These are phyloP conservation scores for Chlamydomonas schloesseri DNA, from an alignment of 139 green algal species.

Conservation along the genomic window DNA sequence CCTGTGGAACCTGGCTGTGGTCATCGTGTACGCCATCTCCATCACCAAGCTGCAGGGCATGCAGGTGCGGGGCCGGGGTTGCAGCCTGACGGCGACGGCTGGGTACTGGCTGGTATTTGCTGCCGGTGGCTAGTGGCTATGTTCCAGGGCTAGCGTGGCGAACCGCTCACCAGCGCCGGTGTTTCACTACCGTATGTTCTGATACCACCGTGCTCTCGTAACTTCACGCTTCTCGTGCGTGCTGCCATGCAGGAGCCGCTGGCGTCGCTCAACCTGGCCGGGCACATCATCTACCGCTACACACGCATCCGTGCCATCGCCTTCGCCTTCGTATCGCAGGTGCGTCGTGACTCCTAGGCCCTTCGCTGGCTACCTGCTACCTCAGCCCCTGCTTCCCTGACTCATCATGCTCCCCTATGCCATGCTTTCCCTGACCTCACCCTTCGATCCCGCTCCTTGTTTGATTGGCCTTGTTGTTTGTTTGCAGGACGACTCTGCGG, in stretches of 20 bases:
- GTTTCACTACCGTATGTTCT: no score
- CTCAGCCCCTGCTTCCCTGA: background rate
- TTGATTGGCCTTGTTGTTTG: no score
- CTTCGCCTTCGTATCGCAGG: slow-evolving; percentile 5
- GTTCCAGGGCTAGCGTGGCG: no score
- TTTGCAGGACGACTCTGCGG: background rate
- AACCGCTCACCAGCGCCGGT: no score
- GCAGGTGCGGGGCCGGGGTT: background rate
- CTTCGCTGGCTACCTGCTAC: background rate
- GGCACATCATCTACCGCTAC: slow-evolving; percentile 47
- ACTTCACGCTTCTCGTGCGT: background rate
- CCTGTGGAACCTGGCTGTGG: slow-evolving; percentile 3
- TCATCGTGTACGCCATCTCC: slow-evolving; percentile 17
- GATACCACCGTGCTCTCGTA: no score
- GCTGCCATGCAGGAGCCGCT: slow-evolving; percentile 2
- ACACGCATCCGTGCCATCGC: slow-evolving; percentile 19
- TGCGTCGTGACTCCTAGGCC: no score
- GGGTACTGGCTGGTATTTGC: no score
- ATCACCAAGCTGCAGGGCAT: background rate
- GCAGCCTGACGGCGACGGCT: background rate
- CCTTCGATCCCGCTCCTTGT: no score
- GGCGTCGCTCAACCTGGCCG: slow-evolving; percentile 45
- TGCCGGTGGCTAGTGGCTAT: no score
- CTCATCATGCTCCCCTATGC: background rate
- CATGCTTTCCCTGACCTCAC: no score